phyloP scores from a whole-genome alignment of 208 protist species.

The Phytomonas sp. region DNA sequence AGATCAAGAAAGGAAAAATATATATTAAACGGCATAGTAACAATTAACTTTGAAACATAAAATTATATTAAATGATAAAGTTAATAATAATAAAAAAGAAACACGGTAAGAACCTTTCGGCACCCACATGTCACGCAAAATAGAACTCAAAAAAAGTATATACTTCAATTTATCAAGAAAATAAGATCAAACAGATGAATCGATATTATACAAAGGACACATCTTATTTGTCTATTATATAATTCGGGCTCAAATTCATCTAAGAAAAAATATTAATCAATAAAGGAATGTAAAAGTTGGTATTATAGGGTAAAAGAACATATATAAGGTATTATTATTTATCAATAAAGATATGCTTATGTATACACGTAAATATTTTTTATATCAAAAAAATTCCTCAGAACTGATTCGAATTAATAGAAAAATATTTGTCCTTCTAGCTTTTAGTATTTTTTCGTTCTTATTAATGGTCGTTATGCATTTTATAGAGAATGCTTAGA shows the following conservation, averaged over 20 bases:
- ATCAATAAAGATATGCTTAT: not conserved
- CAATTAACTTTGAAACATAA: not conserved
- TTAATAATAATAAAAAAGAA: slow-evolving; percentile 10
- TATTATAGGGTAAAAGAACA: not conserved
- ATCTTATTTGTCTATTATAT: not conserved
- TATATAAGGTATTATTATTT: not conserved
- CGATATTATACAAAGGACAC: not conserved
- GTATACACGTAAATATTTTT: not conserved
- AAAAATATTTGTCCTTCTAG: not conserved
- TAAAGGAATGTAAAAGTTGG: not conserved
- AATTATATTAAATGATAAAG: not conserved
- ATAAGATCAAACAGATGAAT: not conserved
- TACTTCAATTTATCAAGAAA: not conserved
- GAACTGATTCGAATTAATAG: not conserved
- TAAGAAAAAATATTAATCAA: not conserved
- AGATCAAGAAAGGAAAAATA: not conserved
- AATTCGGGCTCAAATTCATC: not conserved
- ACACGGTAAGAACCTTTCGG: not conserved
- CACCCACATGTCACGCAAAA: not conserved
- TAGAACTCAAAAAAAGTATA: slow-evolving; percentile 6
- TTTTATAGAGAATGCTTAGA: not conserved
- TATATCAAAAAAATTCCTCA: not conserved
- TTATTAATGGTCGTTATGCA: not conserved
- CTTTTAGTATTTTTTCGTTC: not conserved
- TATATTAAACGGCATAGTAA: not conserved